These are phyloP conservation scores for Eleusine indica DNA, from an alignment of 176 grass and related monocot genomes.

Conservation along the genomic window DNA sequence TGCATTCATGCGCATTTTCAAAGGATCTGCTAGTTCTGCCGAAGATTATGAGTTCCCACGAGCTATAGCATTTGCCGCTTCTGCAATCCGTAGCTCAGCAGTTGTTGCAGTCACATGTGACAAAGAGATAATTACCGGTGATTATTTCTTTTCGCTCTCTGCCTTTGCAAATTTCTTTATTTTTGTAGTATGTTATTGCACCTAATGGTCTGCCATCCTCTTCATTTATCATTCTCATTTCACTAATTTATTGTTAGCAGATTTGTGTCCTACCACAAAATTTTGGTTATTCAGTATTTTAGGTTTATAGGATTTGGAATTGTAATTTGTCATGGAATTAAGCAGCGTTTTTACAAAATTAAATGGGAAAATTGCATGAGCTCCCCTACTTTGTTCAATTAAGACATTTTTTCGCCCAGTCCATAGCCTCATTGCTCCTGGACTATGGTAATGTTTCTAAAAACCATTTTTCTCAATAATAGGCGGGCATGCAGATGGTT, in stretches of 20 bases:
- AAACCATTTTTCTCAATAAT: conserved; percentile 44
- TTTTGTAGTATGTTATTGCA: background rate
- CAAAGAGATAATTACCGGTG: conserved; percentile 92
- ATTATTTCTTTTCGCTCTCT: conserved; percentile 44
- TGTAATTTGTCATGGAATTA: background rate
- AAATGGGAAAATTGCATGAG: background rate
- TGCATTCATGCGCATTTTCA: conserved; percentile 95
- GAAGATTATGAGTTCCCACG: conserved; percentile 85
- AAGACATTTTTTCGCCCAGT: background rate
- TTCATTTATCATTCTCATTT: background rate
- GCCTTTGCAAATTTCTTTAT: conserved; percentile 23
- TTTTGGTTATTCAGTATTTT: conserved; percentile 31
- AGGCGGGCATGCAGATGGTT: conserved; percentile 97
- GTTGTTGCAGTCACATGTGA: conserved; percentile 88
- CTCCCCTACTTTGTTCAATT: background rate
- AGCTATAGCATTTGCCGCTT: conserved; percentile 86
- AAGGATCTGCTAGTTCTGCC: conserved; percentile 64
- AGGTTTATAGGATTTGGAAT: conserved; percentile 21
- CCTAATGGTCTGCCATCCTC: background rate
- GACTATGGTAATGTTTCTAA: conserved; percentile 1
- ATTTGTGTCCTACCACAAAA: background rate
- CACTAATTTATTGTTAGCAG: background rate
- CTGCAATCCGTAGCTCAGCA: conserved; percentile 66
- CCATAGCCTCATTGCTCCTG: background rate
- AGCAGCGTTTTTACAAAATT: conserved; percentile 4